Base-by-base conservation (phyloP, 1,284 basidiomycete species). In the Trichosporon sp. region DNA sequence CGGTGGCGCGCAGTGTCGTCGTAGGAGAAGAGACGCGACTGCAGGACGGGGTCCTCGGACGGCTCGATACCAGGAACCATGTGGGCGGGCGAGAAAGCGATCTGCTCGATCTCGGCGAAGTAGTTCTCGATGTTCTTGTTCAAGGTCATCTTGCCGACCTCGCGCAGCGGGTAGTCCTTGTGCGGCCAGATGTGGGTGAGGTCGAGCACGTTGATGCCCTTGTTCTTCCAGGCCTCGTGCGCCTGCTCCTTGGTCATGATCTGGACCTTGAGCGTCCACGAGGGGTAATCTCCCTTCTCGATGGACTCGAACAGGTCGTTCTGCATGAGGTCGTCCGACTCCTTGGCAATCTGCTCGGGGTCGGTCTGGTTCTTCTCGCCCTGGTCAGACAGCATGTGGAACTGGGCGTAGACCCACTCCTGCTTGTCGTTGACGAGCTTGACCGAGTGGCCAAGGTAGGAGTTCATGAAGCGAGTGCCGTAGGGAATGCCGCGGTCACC, bases 1-100 rank as follows among this genome's bases (percentile, higher is more conserved):
- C 80, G 88, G 83, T 94, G 89, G 66, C 92, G 87, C 80, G 95
- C 93, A 7, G 94, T 91, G 79, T 96, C 94, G 4, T 92, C 91
- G 84, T 97, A 97, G 10, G 91, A 92, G 87, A 95, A 96, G 44
- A 96, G 85, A 67, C 94, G 90, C 29, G 89, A 89, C 80, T 96
- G 94, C 68, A 96, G 84, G 66, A 96, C 90, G 16, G 94, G 94
- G 81, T 96, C 94, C 36, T 88, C 86, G 16, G 89, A 88, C 34
- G 92, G 85, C 83, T 95, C 94, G 72, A 94, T 86, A 77, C 93
- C 95, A 1, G 90, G 90, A 3, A 95, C 82, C 58, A 88, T 80
- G 79, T 96, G 92, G 0, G 90, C 89, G 0, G 94, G 94, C 32
- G 62, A 76, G 72, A 71, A 79, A 1, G 78, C 76, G 25, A 86